phyloP scores from a whole-genome alignment of 352 stramenopile genomes.

The Pythium grandisporangium region DNA sequence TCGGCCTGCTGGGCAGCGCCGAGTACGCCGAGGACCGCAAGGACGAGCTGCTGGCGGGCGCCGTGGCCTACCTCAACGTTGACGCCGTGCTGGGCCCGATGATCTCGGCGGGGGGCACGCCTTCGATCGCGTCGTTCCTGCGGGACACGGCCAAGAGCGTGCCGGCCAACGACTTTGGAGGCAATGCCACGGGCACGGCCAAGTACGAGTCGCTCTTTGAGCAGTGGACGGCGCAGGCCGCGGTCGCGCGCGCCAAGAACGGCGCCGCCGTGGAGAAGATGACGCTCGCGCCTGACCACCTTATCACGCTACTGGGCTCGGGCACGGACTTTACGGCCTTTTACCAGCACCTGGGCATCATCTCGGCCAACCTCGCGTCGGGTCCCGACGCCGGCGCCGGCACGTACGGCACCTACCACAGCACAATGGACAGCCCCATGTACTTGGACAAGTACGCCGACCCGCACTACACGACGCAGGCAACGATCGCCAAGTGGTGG shows the following conservation, averaged over 20 bases:
- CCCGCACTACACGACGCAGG: conserved; percentile 20
- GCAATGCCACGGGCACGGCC: conserved; percentile 10
- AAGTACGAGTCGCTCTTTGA: conserved; percentile 26
- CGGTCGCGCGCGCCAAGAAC: conserved; percentile 18
- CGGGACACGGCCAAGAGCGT: conserved; percentile 42
- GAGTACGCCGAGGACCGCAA: conserved; percentile 72
- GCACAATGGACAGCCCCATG: conserved; percentile 58
- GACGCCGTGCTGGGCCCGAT: conserved; percentile 54
- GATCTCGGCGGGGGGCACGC: conserved; percentile 41
- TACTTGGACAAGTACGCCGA: conserved; percentile 38
- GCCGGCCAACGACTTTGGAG: conserved; percentile 39
- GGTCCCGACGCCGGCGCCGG: conserved; percentile 21
- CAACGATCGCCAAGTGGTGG: conserved; percentile 24
- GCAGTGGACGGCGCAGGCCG: conserved; percentile 23
- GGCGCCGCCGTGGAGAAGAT: conserved; percentile 21
- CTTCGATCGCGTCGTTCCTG: conserved; percentile 57
- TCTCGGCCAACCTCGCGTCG: conserved; percentile 70
- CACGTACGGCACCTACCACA: conserved; percentile 71
- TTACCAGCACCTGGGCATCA: conserved; percentile 81
- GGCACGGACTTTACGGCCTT: conserved; percentile 79
- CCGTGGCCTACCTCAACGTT: conserved; percentile 81
- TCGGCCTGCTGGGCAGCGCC: conserved; percentile 74
- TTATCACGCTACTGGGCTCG: conserved; percentile 49
- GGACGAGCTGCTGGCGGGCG: conserved; percentile 33
- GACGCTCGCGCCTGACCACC: conserved; percentile 32